Conservation (phyloP, 2,329 filamentous ascomycete genomes). For the Paracoccidioides brasiliensis region DNA sequence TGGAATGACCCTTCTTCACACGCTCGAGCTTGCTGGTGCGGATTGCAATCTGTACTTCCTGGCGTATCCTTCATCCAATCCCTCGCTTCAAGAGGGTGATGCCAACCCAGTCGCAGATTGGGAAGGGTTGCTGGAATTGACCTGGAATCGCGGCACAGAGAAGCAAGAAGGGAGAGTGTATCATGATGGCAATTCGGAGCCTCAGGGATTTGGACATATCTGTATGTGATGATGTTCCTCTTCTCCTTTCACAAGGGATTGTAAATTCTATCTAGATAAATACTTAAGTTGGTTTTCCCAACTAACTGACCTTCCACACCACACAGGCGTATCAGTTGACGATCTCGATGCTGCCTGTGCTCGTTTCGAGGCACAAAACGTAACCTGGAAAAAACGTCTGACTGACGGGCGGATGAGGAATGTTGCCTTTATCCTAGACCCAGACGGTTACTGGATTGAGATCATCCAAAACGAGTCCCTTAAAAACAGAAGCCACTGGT, state of each 20-base stretch:
- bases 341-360: slow-evolving; percentile 77
- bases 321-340: slow-evolving; percentile 62
- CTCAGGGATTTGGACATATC: slow-evolving; percentile 89
- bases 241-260: background rate
- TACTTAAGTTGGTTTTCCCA: background rate
- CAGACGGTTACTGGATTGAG: slow-evolving; percentile 71
- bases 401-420: slow-evolving; percentile 88
- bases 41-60: slow-evolving; percentile 90
- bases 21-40: slow-evolving; percentile 52
- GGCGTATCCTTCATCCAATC: slow-evolving; percentile 54
- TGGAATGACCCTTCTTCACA: slow-evolving; percentile 75
- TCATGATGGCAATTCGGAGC: slow-evolving; percentile 82
- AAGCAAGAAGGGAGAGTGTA: slow-evolving; percentile 72
- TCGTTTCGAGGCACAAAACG: slow-evolving; percentile 67
- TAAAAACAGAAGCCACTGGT: slow-evolving; percentile 32
- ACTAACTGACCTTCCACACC: background rate
- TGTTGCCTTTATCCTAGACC: slow-evolving; percentile 80
- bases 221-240: slow-evolving; percentile 41
- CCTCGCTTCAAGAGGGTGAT: slow-evolving; percentile 35
- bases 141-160: slow-evolving; percentile 67
- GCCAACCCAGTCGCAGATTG: slow-evolving; percentile 50
- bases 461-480: slow-evolving; percentile 55
- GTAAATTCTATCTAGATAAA: no score
- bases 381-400: slow-evolving; percentile 89
- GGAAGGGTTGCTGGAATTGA: slow-evolving; percentile 81